phyloP scores from a whole-genome alignment of 2,329 filamentous ascomycete genomes.

The Fonsecaea monophora region DNA sequence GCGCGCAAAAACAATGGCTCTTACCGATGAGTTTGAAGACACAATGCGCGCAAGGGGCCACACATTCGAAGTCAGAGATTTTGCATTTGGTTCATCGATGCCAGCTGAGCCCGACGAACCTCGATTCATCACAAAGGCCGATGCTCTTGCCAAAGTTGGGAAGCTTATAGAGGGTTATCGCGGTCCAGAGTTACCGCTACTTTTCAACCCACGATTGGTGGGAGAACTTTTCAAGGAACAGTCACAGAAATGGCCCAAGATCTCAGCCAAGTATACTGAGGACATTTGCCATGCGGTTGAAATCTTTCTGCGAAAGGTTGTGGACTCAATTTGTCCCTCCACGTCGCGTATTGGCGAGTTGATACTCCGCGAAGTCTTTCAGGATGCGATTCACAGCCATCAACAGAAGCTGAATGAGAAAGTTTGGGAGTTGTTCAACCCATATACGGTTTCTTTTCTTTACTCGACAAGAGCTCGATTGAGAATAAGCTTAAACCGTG shows the following conservation, averaged over 20 bases:
- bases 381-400: slow-evolving; percentile 33
- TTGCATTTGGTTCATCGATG: background rate
- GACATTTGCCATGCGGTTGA: slow-evolving; percentile 32
- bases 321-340: slow-evolving; percentile 23
- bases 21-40: slow-evolving; percentile 38
- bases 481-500: slow-evolving; percentile 7
- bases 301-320: slow-evolving; percentile 38
- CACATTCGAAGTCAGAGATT: slow-evolving; percentile 33
- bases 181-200: slow-evolving; percentile 27
- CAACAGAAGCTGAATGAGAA: slow-evolving; percentile 37
- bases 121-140: slow-evolving; percentile 6
- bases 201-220: slow-evolving; percentile 29
- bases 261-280: slow-evolving; percentile 17
- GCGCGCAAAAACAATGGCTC: slow-evolving; percentile 37
- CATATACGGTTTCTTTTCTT: slow-evolving; percentile 36
- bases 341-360: slow-evolving; percentile 18
- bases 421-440: slow-evolving; percentile 38
- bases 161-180: slow-evolving; percentile 23
- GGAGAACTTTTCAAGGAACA: slow-evolving; percentile 35
- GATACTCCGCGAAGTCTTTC: slow-evolving; percentile 38
- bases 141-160: slow-evolving; percentile 28
- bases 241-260: slow-evolving; percentile 28
- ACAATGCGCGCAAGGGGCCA: slow-evolving; percentile 40
- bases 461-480: slow-evolving; percentile 23
- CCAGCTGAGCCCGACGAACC: background rate